Evolutionary conservation across 108 stramenopile species (phyloP).

Genomic region (Fragilaria radians): DNA sequence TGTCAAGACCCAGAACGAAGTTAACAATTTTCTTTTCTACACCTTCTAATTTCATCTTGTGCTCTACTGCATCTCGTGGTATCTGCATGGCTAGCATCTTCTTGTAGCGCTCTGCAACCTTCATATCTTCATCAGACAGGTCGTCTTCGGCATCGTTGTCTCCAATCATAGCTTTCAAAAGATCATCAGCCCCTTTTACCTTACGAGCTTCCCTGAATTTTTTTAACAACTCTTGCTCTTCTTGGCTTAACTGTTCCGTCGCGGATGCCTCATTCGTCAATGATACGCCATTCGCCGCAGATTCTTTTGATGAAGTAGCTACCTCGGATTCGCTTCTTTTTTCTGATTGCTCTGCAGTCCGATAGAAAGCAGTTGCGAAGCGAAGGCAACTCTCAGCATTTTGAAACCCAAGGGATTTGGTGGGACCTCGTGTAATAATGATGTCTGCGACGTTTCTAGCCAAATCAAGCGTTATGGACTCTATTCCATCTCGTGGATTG

Average conservation of each 20-base stretch:
- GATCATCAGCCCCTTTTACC: background rate
- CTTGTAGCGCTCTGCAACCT: conserved; percentile 11
- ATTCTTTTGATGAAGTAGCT: too few relatives aligned
- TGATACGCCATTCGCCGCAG: background rate
- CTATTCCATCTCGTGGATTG: conserved; percentile 40
- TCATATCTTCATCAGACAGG: conserved; percentile 13
- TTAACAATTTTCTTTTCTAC: conserved; percentile 28
- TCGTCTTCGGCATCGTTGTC: conserved; percentile 11
- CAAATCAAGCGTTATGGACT: conserved; percentile 64
- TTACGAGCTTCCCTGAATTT: conserved; percentile 30
- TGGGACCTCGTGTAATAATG: conserved; percentile 24
- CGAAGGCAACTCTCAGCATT: conserved; percentile 48
- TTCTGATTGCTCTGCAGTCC: conserved; percentile 7
- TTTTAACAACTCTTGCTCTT: conserved; percentile 30
- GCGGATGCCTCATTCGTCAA: conserved; percentile 1
- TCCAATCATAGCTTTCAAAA: background rate
- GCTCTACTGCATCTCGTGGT: conserved; percentile 36
- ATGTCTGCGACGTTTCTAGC: conserved; percentile 51
- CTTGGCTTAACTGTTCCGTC: conserved; percentile 32
- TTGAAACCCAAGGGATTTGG: conserved; percentile 49
- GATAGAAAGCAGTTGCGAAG: conserved; percentile 70
- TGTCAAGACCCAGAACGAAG: conserved; percentile 2
- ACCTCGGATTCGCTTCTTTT: too few relatives aligned
- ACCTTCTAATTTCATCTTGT: conserved; percentile 38
- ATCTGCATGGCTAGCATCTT: conserved; percentile 31